Evolutionary conservation across 257 asterid species (phyloP), one percentile per base, ranked within the genome.

Genomic region (Fraxinus americana): DNA sequence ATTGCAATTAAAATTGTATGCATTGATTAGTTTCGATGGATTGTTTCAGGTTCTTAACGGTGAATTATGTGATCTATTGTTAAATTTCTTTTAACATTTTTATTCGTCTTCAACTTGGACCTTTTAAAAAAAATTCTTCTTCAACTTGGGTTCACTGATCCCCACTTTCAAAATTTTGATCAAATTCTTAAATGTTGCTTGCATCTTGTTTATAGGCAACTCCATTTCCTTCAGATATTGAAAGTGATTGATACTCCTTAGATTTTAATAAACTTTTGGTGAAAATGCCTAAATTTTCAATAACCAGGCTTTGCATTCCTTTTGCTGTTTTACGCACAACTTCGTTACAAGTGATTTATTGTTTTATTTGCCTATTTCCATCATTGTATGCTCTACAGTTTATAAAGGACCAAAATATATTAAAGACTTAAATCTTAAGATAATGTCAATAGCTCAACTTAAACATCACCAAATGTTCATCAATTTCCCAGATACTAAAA

Each of bases 1-100:
- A 65, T 17, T 74, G 35, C 73, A 25, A 57, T 70, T 66, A 32
- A 68, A 73, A 73, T 71, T 41, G 82, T 72, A 45, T 38, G 25
- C 32, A 35, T 70, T 75, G 21, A 29, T 30, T 41, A 29, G 19
- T 17, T 71, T 43, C 3, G 11, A 21, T 4, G 38, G 23, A 25
- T 50, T 9, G 48, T 38, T 69, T 38, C 29, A 3, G 3, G 5
- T 39, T 13, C 21, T 21, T 35, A 10, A 4, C 7, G 21, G 29
- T 70, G 41, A 70, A 71, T 71, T 4, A 21, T 1, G 66, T n/a
- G 29, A 57, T 57, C 66, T 57, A 7, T 5, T 7, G 9, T 57
- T 57, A n/a, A 57, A 17, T 16, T 54, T 54, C 63, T 54, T 54
- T 6, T 54, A 17, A 23, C 14, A 16, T 19, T 54, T 4, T 16